phyloP scores from a whole-genome alignment of 768 basidiomycete genomes.

The Collybiopsis confluens region DNA sequence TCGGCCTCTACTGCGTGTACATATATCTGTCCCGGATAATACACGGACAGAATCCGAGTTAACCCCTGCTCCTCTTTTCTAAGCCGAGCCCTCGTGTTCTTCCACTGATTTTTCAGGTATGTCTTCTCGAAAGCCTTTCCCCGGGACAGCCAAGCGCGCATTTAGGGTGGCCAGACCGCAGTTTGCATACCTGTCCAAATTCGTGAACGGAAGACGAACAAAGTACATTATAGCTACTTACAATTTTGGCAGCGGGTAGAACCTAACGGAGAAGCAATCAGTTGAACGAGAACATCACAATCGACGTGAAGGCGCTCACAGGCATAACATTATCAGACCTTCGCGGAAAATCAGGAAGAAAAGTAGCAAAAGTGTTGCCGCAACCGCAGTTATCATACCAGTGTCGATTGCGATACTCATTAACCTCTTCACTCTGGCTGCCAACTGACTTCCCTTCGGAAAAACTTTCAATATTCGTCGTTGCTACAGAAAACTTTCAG shows the following conservation, averaged over 20 bases:
- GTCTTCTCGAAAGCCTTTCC: too few relatives aligned
- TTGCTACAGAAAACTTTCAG: background rate
- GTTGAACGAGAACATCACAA: background rate
- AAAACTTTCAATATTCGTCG: background rate
- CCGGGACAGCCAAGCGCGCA: background rate
- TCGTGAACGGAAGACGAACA: background rate
- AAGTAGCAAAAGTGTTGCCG: constrained; percentile 14
- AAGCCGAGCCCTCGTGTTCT: too few relatives aligned
- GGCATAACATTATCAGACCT: constrained; percentile 15
- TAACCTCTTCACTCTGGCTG: constrained; percentile 3
- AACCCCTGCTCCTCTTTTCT: too few relatives aligned
- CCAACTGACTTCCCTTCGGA: background rate
- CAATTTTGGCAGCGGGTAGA: constrained; percentile 4
- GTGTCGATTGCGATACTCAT: constrained; percentile 17
- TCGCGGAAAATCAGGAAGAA: constrained; percentile 14
- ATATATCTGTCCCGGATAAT: too few relatives aligned
- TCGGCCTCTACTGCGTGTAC: too few relatives aligned
- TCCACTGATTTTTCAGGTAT: too few relatives aligned
- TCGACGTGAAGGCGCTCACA: constrained; percentile 9
- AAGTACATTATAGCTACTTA: background rate
- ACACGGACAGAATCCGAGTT: too few relatives aligned
- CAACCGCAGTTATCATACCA: constrained; percentile 15
- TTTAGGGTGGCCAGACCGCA: constrained; percentile 1
- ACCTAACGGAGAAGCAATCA: background rate
- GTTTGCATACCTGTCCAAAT: constrained; percentile 2